phyloP scores from a whole-genome alignment of 140 eudicot genomes.

The Bidens hawaiensis region DNA sequence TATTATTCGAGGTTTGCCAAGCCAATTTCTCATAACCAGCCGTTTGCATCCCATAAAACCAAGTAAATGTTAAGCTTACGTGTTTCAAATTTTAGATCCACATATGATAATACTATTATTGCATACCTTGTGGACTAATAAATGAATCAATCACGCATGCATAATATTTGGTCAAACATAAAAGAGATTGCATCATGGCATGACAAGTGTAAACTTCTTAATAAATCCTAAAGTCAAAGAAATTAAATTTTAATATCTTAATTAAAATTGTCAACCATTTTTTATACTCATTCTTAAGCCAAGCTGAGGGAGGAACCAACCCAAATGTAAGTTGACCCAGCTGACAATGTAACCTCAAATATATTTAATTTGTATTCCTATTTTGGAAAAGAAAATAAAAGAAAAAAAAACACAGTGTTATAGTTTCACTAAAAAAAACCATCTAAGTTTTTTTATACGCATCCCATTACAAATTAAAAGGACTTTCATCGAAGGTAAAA shows the following conservation, averaged over 20 bases:
- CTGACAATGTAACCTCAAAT: background rate
- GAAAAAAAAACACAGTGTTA: too few species aligned
- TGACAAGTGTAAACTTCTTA: conserved; percentile 9
- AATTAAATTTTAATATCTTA: background rate
- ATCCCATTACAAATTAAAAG: background rate
- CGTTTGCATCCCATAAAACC: background rate
- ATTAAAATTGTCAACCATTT: conserved; percentile 9
- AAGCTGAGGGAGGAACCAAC: background rate
- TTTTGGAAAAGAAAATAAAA: background rate
- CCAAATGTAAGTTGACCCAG: conserved; percentile 2
- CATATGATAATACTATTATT: background rate
- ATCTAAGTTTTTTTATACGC: background rate
- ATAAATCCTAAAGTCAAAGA: conserved; percentile 1
- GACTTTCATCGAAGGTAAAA: background rate
- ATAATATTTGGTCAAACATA: conserved; percentile 7
- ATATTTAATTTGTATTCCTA: background rate
- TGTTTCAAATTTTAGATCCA: background rate
- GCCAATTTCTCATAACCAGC: background rate
- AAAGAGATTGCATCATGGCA: background rate
- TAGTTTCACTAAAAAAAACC: too few species aligned
- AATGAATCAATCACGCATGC: background rate
- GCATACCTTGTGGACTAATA: background rate
- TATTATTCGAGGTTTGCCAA: too few species aligned
- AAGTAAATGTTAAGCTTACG: background rate
- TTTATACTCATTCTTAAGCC: background rate